Base-by-base conservation (phyloP, 1,139 yeast species). In the Zhuliangozyma blackwelliae region DNA sequence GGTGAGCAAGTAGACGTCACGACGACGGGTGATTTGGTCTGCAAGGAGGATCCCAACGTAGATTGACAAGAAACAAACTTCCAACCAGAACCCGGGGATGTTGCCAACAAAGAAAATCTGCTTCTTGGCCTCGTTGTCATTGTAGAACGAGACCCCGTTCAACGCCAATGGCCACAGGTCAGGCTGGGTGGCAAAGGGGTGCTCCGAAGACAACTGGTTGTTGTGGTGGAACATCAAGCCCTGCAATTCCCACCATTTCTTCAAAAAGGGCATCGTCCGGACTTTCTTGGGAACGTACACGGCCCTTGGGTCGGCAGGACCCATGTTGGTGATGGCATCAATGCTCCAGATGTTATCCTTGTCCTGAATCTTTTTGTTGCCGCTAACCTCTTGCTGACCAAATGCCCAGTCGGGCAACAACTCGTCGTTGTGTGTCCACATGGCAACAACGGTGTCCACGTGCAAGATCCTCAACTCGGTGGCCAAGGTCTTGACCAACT, bases 61-160 rank as follows among this genome's bases (percentile, higher is more conserved):
- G 27, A 82, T 65, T 10, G 88, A 74, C 44, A 90, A 63, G 51
- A 83, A 75, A 20, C 79, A 63, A 25, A 82, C 80, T 63, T 89
- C 89, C 38, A 87, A 57, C 94, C 96, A 88, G 84, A 94, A 94
- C 10, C 97, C 98, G 48, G 87, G 64, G 40, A 87, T 74, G 63
- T 94, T 92, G 45, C 98, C 98, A 39, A 84, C 68, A 61, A 92
- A 87, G 63, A 82, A 94, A 40, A 92, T 89, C 63, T 94, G 98
- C 52, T 68, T 69, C 48, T 69, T 76, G 40, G 56, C 57, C 3
- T 64, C 69, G 44, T 79, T 79, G 43, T 87, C 81, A 32, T 95
- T 89, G 96, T 97, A 92, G 73, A 92, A 92, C 1, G 97, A 88
- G 25, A 92, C 97, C 48, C 99, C 99, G 10, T 87, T 77, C 38